Evolutionary conservation across 75 land plant genomes (phyloP).

Genomic region (Selaginella moellendorffii): DNA sequence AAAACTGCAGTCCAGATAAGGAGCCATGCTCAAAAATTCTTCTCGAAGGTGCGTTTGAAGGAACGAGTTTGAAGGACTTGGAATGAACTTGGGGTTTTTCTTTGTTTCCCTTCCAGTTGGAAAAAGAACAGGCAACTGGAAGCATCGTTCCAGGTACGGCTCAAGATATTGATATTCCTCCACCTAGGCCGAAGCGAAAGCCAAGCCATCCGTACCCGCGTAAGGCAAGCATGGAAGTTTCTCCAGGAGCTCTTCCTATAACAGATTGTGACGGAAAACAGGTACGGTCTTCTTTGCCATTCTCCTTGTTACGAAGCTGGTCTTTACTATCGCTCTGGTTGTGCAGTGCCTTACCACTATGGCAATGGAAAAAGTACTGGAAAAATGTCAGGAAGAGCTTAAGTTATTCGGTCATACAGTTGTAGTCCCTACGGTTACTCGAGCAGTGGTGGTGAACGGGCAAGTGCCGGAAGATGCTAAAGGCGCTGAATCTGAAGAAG

Average conservation of each 20-base stretch:
- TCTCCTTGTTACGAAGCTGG: neutral
- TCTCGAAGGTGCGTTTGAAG: slow-evolving; percentile 83
- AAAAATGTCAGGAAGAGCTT: neutral
- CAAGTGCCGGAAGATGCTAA: too few species aligned
- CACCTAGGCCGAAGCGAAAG: slow-evolving; percentile 95
- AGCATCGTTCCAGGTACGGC: slow-evolving; percentile 38
- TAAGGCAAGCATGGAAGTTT: too few species aligned
- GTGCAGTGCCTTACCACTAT: neutral
- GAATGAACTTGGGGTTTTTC: neutral
- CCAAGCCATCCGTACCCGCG: slow-evolving; percentile 95
- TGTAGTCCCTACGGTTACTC: slow-evolving; percentile 9
- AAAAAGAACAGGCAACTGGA: slow-evolving; percentile 55
- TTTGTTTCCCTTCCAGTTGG: slow-evolving; percentile 38
- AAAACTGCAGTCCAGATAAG: slow-evolving; percentile 96
- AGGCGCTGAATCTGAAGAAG: too few species aligned
- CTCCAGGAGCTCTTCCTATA: too few species aligned
- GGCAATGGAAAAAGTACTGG: neutral
- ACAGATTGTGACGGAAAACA: too few species aligned
- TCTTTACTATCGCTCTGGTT: neutral
- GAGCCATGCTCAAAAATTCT: slow-evolving; percentile 94
- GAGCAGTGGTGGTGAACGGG: neutral
- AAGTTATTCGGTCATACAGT: slow-evolving; percentile 23
- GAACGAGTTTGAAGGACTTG: too few species aligned
- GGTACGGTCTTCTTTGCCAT: neutral
- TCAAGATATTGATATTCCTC: slow-evolving; percentile 80